These are phyloP conservation scores for Moelleriella libera DNA, from an alignment of 2,329 filamentous ascomycete genomes.

Conservation along the genomic window DNA sequence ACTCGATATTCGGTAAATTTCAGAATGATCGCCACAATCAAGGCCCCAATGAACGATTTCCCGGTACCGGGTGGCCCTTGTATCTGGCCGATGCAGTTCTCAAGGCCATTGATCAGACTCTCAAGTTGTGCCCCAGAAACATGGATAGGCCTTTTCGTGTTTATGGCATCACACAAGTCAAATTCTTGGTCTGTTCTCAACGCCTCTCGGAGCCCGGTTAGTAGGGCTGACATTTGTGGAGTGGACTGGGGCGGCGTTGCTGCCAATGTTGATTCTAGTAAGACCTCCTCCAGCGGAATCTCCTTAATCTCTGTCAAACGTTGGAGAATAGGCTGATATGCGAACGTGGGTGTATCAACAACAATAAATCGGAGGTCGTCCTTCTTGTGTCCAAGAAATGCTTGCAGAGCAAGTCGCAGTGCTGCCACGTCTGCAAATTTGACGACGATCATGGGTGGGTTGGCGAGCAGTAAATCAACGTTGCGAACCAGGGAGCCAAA, in stretches of 20 bases:
- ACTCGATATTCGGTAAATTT: conserved; percentile 34
- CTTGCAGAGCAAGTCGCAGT: conserved; percentile 30
- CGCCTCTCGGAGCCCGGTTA: neutral
- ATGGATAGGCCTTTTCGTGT: conserved; percentile 11
- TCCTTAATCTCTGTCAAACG: conserved; percentile 41
- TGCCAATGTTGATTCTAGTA: conserved; percentile 23
- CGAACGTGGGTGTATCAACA: conserved; percentile 52
- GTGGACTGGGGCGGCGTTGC: neutral
- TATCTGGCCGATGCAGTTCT: conserved; percentile 42
- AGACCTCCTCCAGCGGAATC: conserved; percentile 38
- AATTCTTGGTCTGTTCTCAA: neutral
- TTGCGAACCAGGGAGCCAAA: conserved; percentile 47
- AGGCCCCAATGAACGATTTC: conserved; percentile 59
- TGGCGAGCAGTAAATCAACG: conserved; percentile 23
- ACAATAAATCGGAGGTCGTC: conserved; percentile 32
- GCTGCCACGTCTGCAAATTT: conserved; percentile 32
- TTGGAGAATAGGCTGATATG: conserved; percentile 52
- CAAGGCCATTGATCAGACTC: conserved; percentile 41
- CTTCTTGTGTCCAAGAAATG: conserved; percentile 17
- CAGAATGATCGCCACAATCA: conserved; percentile 42
- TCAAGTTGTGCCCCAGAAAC: conserved; percentile 31
- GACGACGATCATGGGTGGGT: conserved; percentile 33
- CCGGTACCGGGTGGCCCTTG: conserved; percentile 67
- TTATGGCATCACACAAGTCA: conserved; percentile 4
- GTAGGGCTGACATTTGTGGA: neutral